A percentile compares a stretch with the other conserved stretches of the same genome.
phyloP scores from a whole-genome alignment of 441 rosid species.

The Viola pubescens region DNA sequence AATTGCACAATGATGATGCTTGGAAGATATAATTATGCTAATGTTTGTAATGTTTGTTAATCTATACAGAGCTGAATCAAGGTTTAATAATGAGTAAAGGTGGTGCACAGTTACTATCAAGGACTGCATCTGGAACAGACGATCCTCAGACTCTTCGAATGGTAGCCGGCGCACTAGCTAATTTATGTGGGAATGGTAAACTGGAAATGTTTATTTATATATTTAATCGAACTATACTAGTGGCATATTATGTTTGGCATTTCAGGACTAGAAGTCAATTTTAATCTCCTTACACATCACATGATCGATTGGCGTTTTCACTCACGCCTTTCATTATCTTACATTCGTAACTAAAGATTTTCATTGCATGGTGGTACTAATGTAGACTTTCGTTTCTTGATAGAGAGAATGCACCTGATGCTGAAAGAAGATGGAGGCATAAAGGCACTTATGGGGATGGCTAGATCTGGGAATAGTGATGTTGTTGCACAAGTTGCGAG shows the following conservation, averaged over 20 bases:
- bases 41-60: neutral
- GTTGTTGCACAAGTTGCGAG: slow-evolving; percentile 90
- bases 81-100: slow-evolving; percentile 80
- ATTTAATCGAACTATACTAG: too few species aligned
- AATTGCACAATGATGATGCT: neutral
- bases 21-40: too few species aligned
- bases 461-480: slow-evolving; percentile 45
- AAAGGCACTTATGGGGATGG: slow-evolving; percentile 62
- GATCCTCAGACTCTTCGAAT: slow-evolving; percentile 85
- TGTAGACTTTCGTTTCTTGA: slow-evolving; percentile 12
- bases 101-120: slow-evolving; percentile 71
- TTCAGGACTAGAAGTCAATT: neutral
- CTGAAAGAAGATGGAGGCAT: slow-evolving; percentile 76
- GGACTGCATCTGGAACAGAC: slow-evolving; percentile 60
- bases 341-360: too few species aligned
- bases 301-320: too few species aligned
- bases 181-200: slow-evolving; percentile 89
- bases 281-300: neutral
- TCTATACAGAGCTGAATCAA: slow-evolving; percentile 62
- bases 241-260: neutral
- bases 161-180: slow-evolving; percentile 94
- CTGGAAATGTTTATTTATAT: slow-evolving; percentile 3
- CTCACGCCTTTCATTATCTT: neutral
- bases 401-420: slow-evolving; percentile 63
- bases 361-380: neutral